Conservation (phyloP, 164 flowering plant species). For the Aristolochia californica region DNA sequence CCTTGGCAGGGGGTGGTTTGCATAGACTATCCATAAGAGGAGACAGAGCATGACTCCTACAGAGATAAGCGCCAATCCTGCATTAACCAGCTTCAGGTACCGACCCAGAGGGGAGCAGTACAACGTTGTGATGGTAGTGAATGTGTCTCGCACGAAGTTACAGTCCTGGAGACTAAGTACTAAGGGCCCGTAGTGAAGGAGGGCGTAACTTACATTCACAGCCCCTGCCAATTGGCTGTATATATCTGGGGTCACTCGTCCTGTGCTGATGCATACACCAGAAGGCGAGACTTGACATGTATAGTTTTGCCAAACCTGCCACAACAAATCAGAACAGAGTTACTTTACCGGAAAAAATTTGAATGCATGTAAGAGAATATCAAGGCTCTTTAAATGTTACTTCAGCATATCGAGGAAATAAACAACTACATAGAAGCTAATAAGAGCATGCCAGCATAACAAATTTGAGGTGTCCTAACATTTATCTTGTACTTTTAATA, state of each 20-base stretch:
- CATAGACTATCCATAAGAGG: constrained; percentile 70
- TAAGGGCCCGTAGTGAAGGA: too few relatives aligned
- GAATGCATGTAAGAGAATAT: too few relatives aligned
- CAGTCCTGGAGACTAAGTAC: constrained; percentile 72
- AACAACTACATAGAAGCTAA: too few relatives aligned
- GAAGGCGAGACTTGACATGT: constrained; percentile 39
- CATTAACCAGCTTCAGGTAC: constrained; percentile 46
- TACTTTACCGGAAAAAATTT: too few relatives aligned
- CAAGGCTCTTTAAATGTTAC: too few relatives aligned
- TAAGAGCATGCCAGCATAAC: too few relatives aligned
- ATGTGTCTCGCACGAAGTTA: constrained; percentile 70
- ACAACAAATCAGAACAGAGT: too few relatives aligned
- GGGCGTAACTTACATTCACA: constrained; percentile 64
- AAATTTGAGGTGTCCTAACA: too few relatives aligned
- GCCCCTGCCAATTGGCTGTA: constrained; percentile 55
- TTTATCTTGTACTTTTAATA: too few relatives aligned
- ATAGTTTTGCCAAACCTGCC: constrained; percentile 84
- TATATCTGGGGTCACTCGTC: constrained; percentile 63
- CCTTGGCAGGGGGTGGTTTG: constrained; percentile 92
- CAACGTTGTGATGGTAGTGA: constrained; percentile 39
- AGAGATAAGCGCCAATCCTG: constrained; percentile 66
- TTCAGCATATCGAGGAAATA: too few relatives aligned
- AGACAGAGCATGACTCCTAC: too few relatives aligned
- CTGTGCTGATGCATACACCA: constrained; percentile 45
- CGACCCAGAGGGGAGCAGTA: constrained; percentile 57